Percentiles rank a stretch among this genome's conserved stretches.
phyloP scores from a whole-genome alignment of 2,329 filamentous ascomycete species.

The Paecilomyces formosus region DNA sequence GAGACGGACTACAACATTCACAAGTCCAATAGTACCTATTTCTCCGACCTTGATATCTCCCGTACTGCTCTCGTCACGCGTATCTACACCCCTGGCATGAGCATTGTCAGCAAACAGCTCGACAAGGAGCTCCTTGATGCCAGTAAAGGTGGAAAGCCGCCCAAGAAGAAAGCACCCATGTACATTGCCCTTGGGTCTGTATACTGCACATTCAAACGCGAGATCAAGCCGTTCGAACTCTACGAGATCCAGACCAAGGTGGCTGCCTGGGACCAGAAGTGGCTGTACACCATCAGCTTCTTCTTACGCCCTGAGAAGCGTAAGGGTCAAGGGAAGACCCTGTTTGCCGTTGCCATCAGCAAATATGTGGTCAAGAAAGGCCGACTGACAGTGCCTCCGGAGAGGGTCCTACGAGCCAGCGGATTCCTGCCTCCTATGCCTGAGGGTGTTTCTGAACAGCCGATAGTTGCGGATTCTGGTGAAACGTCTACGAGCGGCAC shows the following conservation, averaged over 20 bases:
- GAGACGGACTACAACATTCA: constrained; percentile 85
- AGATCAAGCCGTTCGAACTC: constrained; percentile 60
- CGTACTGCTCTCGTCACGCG: constrained; percentile 73
- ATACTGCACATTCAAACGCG: constrained; percentile 63
- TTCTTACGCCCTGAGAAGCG: constrained; percentile 51
- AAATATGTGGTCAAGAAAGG: constrained; percentile 82
- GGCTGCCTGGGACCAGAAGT: constrained; percentile 72
- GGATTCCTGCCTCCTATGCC: constrained; percentile 69
- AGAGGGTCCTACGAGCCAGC: constrained; percentile 63
- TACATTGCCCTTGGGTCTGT: constrained; percentile 65
- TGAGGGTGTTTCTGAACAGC: constrained; percentile 38
- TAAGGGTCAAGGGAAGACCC: constrained; percentile 48
- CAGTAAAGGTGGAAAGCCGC: constrained; percentile 44
- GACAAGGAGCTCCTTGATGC: constrained; percentile 43
- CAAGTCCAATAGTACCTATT: constrained; percentile 81
- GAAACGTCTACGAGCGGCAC: constrained; percentile 24
- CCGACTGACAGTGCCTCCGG: constrained; percentile 75
- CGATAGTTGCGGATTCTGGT: constrained; percentile 11
- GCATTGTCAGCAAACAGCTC: constrained; percentile 46
- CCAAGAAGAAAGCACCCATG: constrained; percentile 44
- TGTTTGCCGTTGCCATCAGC: constrained; percentile 64
- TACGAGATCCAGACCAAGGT: constrained; percentile 70
- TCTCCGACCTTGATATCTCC: constrained; percentile 74
- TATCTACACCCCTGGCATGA: constrained; percentile 54
- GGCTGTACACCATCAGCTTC: constrained; percentile 69